These are phyloP conservation scores for Salicornia ramosissima DNA, from an alignment of 148 eudicot species.

Conservation along the genomic window DNA sequence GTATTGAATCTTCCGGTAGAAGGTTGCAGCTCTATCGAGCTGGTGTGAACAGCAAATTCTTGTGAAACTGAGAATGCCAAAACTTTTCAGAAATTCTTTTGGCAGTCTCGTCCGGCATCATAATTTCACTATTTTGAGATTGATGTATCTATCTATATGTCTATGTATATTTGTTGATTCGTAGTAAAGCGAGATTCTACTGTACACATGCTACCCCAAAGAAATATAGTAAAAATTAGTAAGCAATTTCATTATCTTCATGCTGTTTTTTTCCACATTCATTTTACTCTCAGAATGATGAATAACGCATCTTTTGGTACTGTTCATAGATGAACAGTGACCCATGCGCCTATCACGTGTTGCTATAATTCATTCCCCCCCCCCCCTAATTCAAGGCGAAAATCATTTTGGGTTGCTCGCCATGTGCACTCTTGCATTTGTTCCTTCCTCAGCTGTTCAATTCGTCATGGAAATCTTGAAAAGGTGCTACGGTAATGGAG, in stretches of 20 bases:
- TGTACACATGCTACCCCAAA: constrained; percentile 22
- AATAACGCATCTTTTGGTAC: too few species aligned
- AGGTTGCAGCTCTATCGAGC: constrained; percentile 66
- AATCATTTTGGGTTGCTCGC: too few species aligned
- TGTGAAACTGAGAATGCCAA: constrained; percentile 17
- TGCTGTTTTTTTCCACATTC: not conserved
- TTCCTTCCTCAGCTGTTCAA: too few species aligned
- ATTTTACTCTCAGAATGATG: not conserved
- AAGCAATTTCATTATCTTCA: not conserved
- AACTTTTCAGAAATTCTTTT: constrained; percentile 11
- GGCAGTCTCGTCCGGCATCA: not conserved
- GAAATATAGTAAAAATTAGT: constrained; percentile 21
- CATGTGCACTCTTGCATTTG: too few species aligned
- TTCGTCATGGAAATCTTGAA: too few species aligned
- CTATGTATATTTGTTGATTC: constrained; percentile 23
- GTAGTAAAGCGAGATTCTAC: constrained; percentile 11
- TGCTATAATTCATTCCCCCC: too few species aligned
- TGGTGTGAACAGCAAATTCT: constrained; percentile 65
- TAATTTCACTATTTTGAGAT: constrained; percentile 15
- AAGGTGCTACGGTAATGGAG: too few species aligned
- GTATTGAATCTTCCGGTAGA: constrained; percentile 33
- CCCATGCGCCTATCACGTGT: too few species aligned
- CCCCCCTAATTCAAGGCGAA: too few species aligned
- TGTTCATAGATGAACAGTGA: too few species aligned
- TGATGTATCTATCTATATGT: constrained; percentile 16